A percentile compares a stretch with the other conserved stretches of the same genome.
phyloP scores from a whole-genome alignment of 2,329 filamentous ascomycete species.

The Fusarium sp. region DNA sequence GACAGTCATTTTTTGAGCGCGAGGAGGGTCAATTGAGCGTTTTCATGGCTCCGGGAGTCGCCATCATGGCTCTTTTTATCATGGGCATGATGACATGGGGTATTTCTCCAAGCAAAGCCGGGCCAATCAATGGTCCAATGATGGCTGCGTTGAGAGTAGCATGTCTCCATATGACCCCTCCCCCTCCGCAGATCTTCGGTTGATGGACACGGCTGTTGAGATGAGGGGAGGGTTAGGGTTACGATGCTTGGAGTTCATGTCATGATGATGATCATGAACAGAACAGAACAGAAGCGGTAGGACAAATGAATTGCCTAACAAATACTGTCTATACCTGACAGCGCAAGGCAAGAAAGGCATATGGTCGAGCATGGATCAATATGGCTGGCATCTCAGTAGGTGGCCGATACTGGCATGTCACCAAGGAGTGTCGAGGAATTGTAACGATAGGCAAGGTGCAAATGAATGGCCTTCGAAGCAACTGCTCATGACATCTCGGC shows the following conservation, averaged over 20 bases:
- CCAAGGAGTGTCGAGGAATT: neutral
- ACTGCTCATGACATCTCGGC: neutral
- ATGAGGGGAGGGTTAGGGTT: conserved; percentile 21
- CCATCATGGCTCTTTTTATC: conserved; percentile 35
- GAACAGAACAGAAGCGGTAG: neutral
- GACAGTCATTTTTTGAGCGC: conserved; percentile 37
- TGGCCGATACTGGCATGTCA: neutral
- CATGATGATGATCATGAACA: neutral
- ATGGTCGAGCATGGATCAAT: neutral
- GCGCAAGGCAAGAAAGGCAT: neutral
- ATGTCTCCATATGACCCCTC: conserved; percentile 38
- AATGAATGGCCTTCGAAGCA: neutral
- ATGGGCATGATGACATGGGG: conserved; percentile 33
- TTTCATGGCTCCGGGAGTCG: neutral
- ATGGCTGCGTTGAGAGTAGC: conserved; percentile 15
- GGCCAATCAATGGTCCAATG: conserved; percentile 33
- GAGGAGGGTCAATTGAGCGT: conserved; percentile 4
- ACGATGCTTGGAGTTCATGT: neutral
- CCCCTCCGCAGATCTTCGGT: conserved; percentile 41
- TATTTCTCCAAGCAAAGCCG: conserved; percentile 8
- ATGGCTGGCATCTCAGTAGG: neutral
- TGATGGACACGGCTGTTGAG: conserved; percentile 42
- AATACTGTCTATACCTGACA: neutral
- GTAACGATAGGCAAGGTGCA: neutral
- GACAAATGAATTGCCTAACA: no score